Conservation (phyloP, 2,329 filamentous ascomycete species). For the Ascochyta rabiei region DNA sequence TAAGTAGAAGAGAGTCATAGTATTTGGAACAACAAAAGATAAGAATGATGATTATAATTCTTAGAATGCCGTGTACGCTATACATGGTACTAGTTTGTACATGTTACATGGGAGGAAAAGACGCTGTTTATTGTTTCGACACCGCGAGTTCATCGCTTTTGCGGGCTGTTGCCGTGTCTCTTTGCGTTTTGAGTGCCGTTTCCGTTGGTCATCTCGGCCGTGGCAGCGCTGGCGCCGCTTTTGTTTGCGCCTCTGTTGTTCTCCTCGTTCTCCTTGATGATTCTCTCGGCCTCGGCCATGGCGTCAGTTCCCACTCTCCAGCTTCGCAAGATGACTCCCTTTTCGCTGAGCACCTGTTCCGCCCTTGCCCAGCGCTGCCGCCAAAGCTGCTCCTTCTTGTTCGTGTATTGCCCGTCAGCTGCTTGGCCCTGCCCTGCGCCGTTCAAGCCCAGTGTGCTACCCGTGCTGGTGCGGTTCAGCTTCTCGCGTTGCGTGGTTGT, state of each 20-base stretch:
- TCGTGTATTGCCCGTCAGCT: conserved; percentile 48
- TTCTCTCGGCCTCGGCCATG: conserved; percentile 66
- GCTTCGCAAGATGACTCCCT: conserved; percentile 71
- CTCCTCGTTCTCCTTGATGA: conserved; percentile 57
- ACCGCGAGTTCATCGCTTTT: no score
- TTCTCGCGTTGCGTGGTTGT: conserved; percentile 28
- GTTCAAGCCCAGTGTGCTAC: conserved; percentile 31
- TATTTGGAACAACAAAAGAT: no score
- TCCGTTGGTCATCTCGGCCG: not conserved
- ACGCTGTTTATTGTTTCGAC: no score
- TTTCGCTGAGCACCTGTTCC: conserved; percentile 65
- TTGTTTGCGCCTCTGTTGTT: conserved; percentile 9
- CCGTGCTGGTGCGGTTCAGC: conserved; percentile 34
- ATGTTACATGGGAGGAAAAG: no score
- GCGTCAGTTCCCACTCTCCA: conserved; percentile 78
- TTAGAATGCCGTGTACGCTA: no score
- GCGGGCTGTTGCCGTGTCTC: not conserved
- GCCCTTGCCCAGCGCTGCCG: conserved; percentile 69
- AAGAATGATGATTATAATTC: no score
- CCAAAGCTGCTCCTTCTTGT: conserved; percentile 78
- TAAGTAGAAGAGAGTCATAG: no score
- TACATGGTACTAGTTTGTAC: not conserved
- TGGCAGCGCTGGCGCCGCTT: not conserved
- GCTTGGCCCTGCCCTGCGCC: conserved; percentile 20
- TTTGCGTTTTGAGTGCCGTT: not conserved